Base-by-base conservation (phyloP, 306 rosid genomes). In the Oemleria cerasiformis region DNA sequence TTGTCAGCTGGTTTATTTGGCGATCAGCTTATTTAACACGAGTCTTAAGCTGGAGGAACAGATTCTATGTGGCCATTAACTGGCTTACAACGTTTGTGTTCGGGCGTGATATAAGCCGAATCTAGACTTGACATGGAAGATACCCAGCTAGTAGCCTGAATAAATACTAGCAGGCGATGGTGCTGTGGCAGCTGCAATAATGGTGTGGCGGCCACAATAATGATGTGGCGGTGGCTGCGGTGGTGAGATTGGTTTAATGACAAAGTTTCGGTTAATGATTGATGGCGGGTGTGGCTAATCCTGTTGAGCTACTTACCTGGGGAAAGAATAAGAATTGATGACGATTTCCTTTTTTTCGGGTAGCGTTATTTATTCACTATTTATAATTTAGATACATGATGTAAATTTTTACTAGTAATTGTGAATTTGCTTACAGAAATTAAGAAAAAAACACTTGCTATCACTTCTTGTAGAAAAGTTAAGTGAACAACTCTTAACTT, bases 51-150 rank as follows among this genome's bases (percentile, higher is more conserved):
- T 91, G 99, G 99, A 91, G 97, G 83, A 91, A 94, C 79, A 83
- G 97, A 80, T 87, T 94, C 67, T 94, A 94, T 73, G 99, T 91
- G 63, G 92, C 96, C 6, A 84, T 89, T 73, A 94, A 94, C 84
- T 94, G 99, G 99, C 88, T 88, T 43, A 91, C 96, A 10, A 94
- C 99, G 13, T 67, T 89, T 2, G 87, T 91, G 50, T 94, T 94
- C 51, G 99, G 99, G 14, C 95, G 97, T 47, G 99, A 94, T 82
- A 89, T 88, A 68, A 94, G 95, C 91, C 85, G 91, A 84, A 91
- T 94, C 71, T 91, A 85, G 82, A 86, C 63, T 60, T 50, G 42
- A 45, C 10, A 56, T 54, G 36, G 49, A 64, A 36, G 44, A 60
- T 11, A 15, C 65, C 2, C 34, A 15, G 19, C 2, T 60, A 15